phyloP scores from a whole-genome alignment of 768 basidiomycete species.

The Pleurotus citrinopileatus region DNA sequence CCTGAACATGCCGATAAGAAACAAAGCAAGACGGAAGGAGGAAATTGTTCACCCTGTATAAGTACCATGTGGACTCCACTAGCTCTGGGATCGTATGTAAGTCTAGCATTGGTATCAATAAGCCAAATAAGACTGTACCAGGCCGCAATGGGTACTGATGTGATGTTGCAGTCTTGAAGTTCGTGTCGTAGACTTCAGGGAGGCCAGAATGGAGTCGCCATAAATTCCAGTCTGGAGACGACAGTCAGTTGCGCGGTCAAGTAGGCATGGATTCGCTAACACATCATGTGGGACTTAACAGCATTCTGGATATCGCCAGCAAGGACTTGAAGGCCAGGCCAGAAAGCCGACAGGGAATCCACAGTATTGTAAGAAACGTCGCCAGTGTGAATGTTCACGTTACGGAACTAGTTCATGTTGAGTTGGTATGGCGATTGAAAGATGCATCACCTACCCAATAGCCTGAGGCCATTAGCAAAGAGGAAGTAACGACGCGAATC shows the following conservation, averaged over 20 bases:
- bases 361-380: constrained; percentile 73
- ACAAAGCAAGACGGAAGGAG: background rate
- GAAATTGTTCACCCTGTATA: constrained; percentile 68
- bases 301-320: constrained; percentile 86
- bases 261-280: constrained; percentile 37
- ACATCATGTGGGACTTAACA: constrained; percentile 87
- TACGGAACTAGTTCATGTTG: constrained; percentile 61
- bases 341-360: constrained; percentile 96
- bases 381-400: constrained; percentile 77
- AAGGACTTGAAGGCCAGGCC: constrained; percentile 93
- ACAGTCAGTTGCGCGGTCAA: background rate
- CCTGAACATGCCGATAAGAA: constrained; percentile 41
- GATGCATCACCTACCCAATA: background rate
- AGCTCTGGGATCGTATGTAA: constrained; percentile 54
- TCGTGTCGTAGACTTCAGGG: constrained; percentile 91
- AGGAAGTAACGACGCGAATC: constrained; percentile 38
- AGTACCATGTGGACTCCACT: constrained; percentile 94
- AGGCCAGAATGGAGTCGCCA: constrained; percentile 87
- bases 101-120: background rate
- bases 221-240: constrained; percentile 76
- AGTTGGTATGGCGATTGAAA: background rate
- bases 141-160: constrained; percentile 81
- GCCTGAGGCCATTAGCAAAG: background rate
- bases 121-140: constrained; percentile 32
- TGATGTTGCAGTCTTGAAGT: constrained; percentile 66